phyloP scores from a whole-genome alignment of 345 rosid species.

The Theobroma cacao region DNA sequence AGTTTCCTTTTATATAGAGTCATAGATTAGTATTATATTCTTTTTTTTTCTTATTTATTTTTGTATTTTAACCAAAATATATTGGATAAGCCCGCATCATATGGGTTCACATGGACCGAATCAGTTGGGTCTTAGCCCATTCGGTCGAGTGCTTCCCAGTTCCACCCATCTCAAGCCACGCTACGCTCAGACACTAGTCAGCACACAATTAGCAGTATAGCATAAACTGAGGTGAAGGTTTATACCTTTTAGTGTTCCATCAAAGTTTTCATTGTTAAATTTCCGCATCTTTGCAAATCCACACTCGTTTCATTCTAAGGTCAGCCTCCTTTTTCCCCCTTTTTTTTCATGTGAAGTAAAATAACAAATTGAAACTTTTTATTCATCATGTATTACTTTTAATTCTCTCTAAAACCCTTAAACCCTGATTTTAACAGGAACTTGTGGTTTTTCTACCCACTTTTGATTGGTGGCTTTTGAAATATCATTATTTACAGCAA shows the following conservation, averaged over 20 bases:
- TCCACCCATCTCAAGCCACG: not conserved
- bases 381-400: not conserved
- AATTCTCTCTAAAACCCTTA: not conserved
- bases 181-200: too few relatives aligned
- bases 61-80: not conserved
- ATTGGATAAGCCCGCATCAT: not conserved
- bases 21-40: too few relatives aligned
- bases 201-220: not conserved
- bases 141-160: not conserved
- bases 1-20: too few relatives aligned
- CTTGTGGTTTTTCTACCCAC: not conserved
- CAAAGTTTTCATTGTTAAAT: not conserved
- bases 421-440: conserved; percentile 7
- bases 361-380: not conserved
- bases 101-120: not conserved
- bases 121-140: conserved; percentile 6
- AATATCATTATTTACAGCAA: not conserved
- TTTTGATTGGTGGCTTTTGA: not conserved
- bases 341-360: not conserved
- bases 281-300: not conserved
- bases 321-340: not conserved
- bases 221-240: not conserved
- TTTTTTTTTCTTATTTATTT: too few relatives aligned
- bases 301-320: not conserved
- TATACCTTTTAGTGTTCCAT: not conserved